A percentile compares a stretch with the other conserved stretches of the same genome.
phyloP scores from a whole-genome alignment of 2,329 filamentous ascomycete species.

The Metarhizium robertsii region DNA sequence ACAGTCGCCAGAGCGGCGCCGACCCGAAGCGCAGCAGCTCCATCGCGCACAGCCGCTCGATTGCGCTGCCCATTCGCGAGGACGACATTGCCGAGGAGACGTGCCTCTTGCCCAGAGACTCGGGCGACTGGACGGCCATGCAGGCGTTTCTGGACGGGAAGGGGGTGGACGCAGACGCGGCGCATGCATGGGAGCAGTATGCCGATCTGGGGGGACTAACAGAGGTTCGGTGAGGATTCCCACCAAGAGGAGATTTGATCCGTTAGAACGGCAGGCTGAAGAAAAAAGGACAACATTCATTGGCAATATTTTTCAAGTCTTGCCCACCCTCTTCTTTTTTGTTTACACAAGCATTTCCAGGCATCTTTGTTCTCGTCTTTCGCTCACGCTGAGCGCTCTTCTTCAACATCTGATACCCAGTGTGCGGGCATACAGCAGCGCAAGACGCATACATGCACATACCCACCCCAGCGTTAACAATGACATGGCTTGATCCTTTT shows the following conservation, averaged over 20 bases:
- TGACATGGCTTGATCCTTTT: neutral
- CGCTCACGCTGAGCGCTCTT: neutral
- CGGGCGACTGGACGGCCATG: conserved; percentile 28
- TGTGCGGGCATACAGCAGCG: neutral
- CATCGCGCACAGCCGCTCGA: conserved; percentile 10
- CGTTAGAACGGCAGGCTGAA: too few species aligned
- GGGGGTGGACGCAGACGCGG: conserved; percentile 8
- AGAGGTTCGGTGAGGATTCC: conserved; percentile 20
- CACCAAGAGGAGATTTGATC: too few species aligned
- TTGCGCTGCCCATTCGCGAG: conserved; percentile 8
- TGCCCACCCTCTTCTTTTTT: too few species aligned
- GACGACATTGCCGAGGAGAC: conserved; percentile 18
- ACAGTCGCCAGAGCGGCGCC: conserved; percentile 15
- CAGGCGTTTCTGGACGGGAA: conserved; percentile 24
- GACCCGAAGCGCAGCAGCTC: conserved; percentile 15
- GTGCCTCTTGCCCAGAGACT: conserved; percentile 16
- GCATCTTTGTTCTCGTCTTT: conserved; percentile 5
- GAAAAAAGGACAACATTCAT: neutral
- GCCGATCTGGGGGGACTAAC: conserved; percentile 36
- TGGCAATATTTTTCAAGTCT: neutral
- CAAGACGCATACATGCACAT: neutral
- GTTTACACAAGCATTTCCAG: conserved; percentile 3
- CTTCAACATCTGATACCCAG: conserved; percentile 1
- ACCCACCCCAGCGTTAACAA: neutral
- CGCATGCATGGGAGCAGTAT: conserved; percentile 36